These are phyloP conservation scores for Pseudozyma pruni DNA, from an alignment of 1,284 basidiomycete genomes.

Conservation along the genomic window DNA sequence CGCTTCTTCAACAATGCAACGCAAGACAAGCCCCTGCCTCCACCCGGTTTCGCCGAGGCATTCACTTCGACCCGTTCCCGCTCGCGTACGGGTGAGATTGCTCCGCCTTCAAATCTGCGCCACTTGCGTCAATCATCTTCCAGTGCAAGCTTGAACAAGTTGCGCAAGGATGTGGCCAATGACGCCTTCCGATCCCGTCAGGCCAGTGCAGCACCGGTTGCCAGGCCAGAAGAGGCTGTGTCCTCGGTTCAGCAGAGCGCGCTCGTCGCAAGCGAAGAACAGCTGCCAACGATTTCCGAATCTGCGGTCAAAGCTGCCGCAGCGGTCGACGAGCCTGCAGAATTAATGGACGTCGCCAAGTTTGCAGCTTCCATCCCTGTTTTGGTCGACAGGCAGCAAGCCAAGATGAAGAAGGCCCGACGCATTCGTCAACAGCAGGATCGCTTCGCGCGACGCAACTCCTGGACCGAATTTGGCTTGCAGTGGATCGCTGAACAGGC, in stretches of 20 bases:
- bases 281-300: slow-evolving; percentile 10
- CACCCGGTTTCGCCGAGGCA: slow-evolving; percentile 1
- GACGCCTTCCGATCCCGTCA: slow-evolving; percentile 15
- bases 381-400: slow-evolving; percentile 15
- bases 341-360: not conserved
- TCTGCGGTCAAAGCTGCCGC: too few relatives aligned
- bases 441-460: slow-evolving; percentile 37
- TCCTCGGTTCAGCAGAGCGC: not conserved
- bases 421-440: slow-evolving; percentile 35
- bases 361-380: not conserved
- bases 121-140: slow-evolving; percentile 35
- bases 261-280: slow-evolving; percentile 8
- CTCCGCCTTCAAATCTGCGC: slow-evolving; percentile 34
- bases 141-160: slow-evolving; percentile 18
- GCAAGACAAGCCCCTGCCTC: slow-evolving; percentile 27
- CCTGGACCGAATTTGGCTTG: slow-evolving; percentile 32
- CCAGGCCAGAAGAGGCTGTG: not conserved
- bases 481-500: slow-evolving; percentile 35
- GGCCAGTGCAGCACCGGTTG: not conserved
- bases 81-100: slow-evolving; percentile 21
- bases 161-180: slow-evolving; percentile 10
- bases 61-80: slow-evolving; percentile 10
- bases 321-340: not conserved
- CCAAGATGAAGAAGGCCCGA: slow-evolving; percentile 35
- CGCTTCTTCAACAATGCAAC: not conserved